Conservation (phyloP, 2,329 filamentous ascomycete species). For the Aspergillus caelatus region DNA sequence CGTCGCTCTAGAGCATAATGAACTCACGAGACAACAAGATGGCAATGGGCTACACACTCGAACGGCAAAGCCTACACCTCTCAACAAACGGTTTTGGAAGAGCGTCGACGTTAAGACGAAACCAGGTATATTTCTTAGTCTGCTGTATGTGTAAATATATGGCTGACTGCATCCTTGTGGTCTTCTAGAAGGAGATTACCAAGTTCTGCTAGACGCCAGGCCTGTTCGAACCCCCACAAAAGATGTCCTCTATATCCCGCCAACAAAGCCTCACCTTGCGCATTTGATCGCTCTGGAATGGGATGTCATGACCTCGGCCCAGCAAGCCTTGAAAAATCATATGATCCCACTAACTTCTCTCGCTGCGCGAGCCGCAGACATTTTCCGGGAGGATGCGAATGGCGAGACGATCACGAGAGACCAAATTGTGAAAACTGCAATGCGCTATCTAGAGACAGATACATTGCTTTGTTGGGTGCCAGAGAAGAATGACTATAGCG, state of each 20-base stretch:
- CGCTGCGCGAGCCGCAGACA: slow-evolving; percentile 79
- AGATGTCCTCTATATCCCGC: slow-evolving; percentile 74
- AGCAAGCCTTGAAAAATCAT: slow-evolving; percentile 83
- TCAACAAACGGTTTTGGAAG: slow-evolving; percentile 84
- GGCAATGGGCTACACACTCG: slow-evolving; percentile 35
- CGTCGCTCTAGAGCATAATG: slow-evolving; percentile 52
- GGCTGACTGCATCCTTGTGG: background rate
- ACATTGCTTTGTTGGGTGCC: slow-evolving; percentile 89
- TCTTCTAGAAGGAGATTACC: slow-evolving; percentile 50
- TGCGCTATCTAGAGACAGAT: slow-evolving; percentile 91
- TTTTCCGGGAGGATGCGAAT: slow-evolving; percentile 66
- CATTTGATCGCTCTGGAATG: slow-evolving; percentile 88
- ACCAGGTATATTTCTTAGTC: slow-evolving; percentile 55
- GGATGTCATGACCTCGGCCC: slow-evolving; percentile 79
- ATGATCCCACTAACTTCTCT: slow-evolving; percentile 89
- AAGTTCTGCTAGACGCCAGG: slow-evolving; percentile 75
- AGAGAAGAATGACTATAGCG: slow-evolving; percentile 54
- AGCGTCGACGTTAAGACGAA: slow-evolving; percentile 72
- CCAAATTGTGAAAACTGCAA: slow-evolving; percentile 67
- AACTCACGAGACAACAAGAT: slow-evolving; percentile 51
- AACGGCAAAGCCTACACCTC: slow-evolving; percentile 38
- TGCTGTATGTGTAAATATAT: background rate
- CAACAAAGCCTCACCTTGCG: slow-evolving; percentile 77
- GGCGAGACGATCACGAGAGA: slow-evolving; percentile 59
- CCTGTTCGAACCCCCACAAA: slow-evolving; percentile 75